These are phyloP conservation scores for Nadsonia starkeyi-henricii DNA, from an alignment of 1,139 yeast genomes.

Conservation along the genomic window DNA sequence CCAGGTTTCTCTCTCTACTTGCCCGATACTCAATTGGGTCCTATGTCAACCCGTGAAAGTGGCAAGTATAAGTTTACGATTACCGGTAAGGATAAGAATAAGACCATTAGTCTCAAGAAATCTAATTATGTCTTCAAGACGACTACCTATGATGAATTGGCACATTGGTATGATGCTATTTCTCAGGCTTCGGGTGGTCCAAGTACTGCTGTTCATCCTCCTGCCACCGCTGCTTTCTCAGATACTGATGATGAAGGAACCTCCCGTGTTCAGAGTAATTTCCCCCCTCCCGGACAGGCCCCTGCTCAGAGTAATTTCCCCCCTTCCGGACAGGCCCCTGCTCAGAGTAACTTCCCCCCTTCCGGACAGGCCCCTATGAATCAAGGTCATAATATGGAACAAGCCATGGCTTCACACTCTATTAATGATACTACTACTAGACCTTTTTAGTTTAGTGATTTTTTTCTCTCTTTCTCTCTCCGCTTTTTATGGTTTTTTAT, in stretches of 20 bases:
- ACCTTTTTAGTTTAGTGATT: no score
- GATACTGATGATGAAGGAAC: conserved; percentile 22
- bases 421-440: not conserved
- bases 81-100: conserved; percentile 30
- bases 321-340: conserved; percentile 2
- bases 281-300: no score
- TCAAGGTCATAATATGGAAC: not conserved
- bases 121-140: conserved; percentile 32
- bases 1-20: conserved; percentile 34
- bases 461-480: not conserved
- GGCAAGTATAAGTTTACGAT: conserved; percentile 31
- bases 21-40: conserved; percentile 32
- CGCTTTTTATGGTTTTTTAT: not conserved
- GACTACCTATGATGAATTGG: conserved; percentile 30
- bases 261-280: conserved; percentile 2
- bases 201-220: conserved; percentile 5
- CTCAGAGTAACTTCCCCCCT: no score
- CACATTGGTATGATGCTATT: conserved; percentile 32
- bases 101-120: conserved; percentile 23
- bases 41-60: conserved; percentile 20
- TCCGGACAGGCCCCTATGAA: no score
- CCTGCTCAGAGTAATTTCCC: no score
- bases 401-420: not conserved
- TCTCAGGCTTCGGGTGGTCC: conserved; percentile 21
- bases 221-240: conserved; percentile 22